Evolutionary conservation across 768 basidiomycete genomes (phyloP), one percentile per base, ranked within the genome.

Genomic region (Exidia glandulosa): DNA sequence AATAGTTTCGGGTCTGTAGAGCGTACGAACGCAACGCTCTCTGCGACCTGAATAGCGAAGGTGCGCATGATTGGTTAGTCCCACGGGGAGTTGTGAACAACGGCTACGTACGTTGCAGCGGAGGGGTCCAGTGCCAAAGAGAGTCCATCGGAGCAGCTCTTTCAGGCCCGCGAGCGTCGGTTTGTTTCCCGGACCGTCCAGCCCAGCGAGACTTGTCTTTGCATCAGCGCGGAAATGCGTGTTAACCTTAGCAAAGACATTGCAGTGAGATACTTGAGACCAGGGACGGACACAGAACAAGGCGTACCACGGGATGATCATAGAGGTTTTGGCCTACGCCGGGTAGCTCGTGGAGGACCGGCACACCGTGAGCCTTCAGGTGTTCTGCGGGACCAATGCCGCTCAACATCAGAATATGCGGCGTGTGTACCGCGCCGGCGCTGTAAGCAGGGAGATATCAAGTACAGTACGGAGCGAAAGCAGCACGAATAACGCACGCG

Each of bases 301-400:
- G 36, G 10, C 50, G 4, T 29, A 64, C 76, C 14, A 77, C 75
- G 3, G 77, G 75, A 65, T 92, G 90, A 66, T 93, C 90, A 50
- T 79, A 74, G 19, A 93, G 77, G 68, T 90, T 78, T 9, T 79
- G 74, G 14, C 91, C 91, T 23, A 94, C 89, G 12, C 84, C 84
- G 0, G 87, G 85, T 2, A 87, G 78, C 64, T 90, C 82, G 5
- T 81, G 66, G 23, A 85, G 72, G 32, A 84, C 71, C 6, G 80
- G 74, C 25, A 94, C 84, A 4, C 71, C 70, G 59, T 83, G 73
- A 36, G 74, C 68, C 12, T 73, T 63, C 36, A 92, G 75, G 13
- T 87, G 76, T 1, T 74, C 74, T 2, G 77, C 76, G 34, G 88
- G 87, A 2, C 90, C 91, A 54, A 94, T 73, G 12, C 91, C 91